Evolutionary conservation across 1,139 yeast genomes (phyloP), one percentile per base, ranked within the genome.

Genomic region (Pichia sp.): DNA sequence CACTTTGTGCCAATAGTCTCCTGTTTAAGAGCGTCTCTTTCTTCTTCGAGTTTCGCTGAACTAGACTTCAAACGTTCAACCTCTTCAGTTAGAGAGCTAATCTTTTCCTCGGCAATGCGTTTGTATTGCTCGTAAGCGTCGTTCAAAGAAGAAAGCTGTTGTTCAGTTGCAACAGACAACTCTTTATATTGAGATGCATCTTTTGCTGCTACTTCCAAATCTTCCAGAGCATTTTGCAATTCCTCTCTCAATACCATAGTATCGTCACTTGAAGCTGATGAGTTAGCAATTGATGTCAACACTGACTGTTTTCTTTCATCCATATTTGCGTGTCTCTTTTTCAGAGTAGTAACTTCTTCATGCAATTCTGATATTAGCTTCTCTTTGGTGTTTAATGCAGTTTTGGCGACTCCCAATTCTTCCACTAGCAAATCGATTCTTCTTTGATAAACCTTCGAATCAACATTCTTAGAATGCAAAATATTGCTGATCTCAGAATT

Each of bases 381-480:
- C 44, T 73, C 71, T 57, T 79, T 80, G 1, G 75, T 64, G 5
- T 72, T 71, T 54, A 84, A 66, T 27, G 79, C 73, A 46, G 74
- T 75, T 42, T 70, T 70, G 6, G 75, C 65, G 29, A 72, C 63
- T 38, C 76, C 71, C 42, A 83, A 66, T 57, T 85, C 87, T 46
- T 73, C 55, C 44, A 66, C 73, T 33, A 85, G 75, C 45, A 78
- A 75, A 58, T 87, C 93, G 55, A 87, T 75, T 66, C 85, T 84
- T 20, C 80, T 75, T 64, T 86, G 89, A 63, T 83, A 87, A 49
- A 87, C 83, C 58, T 78, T 79, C 49, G 80, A 69, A 29, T 85
- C 85, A 56, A 78, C 70, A 53, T 81, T 86, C 41, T 82, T 77
- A 56, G 83, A 82, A 52, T 71, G 75, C 12, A 79, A 64, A 49